Evolutionary conservation across 257 asterid genomes (phyloP), one percentile per base, ranked within the genome.

Genomic region (Ballota nigra): DNA sequence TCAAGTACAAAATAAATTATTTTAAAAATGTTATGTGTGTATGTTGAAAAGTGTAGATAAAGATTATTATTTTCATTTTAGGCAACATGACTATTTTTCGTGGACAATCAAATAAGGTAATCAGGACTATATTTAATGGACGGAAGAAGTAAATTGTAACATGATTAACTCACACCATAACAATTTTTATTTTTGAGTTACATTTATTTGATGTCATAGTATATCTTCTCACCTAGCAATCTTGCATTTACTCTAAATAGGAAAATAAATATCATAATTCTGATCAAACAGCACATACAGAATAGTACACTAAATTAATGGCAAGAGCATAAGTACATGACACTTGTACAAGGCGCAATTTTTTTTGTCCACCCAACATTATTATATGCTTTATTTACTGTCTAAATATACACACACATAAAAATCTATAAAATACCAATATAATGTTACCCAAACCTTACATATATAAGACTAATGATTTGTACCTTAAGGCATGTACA

Each of bases 391-490:
- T 38, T 41, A 57, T 68, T 63, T 68, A 75, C 66, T 33, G 76
- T 63, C 18, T 38, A 33, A 66, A 73, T 18, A 63, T 36, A 34
- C 7, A 34, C 20, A n/a, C n/a, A n/a, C n/a, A n/a, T n/a, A n/a
- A n/a, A n/a, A n/a, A n/a, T n/a, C n/a, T n/a, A 47, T 40, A 12
- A 23, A n/a, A 16, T 15, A 80, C 76, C 74, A 65, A 57, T 38
- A 70, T 73, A 80, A 40, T 67, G 81, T 68, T 68, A 77, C 74
- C 84, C 80, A 78, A 78, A 72, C 84, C 81, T 86, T 79, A 70
- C 66, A 81, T 69, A 28, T 29, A 59, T 61, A 77, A 86, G 92
- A 73, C 71, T 82, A 74, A 74, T 86, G 82, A 80, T 82, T 80
- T 80, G 81, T 66, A 77, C 59, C 78, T 73, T 70, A 82, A 78